Evolutionary conservation across 139 green algal species (phyloP), one percentile per base, ranked within the genome.

Genomic region (Bryopsis sp.): DNA sequence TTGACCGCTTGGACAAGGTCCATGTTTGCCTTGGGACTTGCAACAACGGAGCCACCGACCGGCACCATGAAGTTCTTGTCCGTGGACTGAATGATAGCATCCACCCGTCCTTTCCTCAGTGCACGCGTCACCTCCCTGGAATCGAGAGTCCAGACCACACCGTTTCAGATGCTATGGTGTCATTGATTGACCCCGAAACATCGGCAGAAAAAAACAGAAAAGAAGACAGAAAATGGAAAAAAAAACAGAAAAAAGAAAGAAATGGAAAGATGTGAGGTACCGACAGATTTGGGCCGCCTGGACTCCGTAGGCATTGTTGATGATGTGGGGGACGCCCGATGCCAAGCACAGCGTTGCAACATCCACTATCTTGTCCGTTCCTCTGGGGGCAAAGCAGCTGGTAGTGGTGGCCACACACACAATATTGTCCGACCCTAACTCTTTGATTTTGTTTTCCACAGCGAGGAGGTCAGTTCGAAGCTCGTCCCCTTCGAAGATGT

Each of bases 31-130:
- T 37, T 32, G 6, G 70, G 74, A 2, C 78, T 76, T 26, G 79
- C 67, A 2, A 96, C 66, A 0, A 96, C 35, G 3, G 90, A 79
- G 1, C 89, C 89, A 0, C 89, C 85, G 2, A 97, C 92, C 2
- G 91, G 92, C 47, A 98, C 93, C 82, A 98, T 91, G 79, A 98
- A 98, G 77, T 98, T 98, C 76, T 97, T 97, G 74, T 96, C 88
- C 5, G 78, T 90, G 65, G 64, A 79, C 72, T 95, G 90, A 0
- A 98, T 83, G 2, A 98, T 79, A 0, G 83, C 86, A 72, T 98
- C 94, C 24, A 98, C 91, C 4, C 94, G 78, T 0, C 93, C 92
- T 66, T 72, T 76, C 31, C 34, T 39, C n/a, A 67, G 15, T 26
- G 66, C 66, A 36, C 37, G 28, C 26, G 48, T 61, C 7, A 72